Percentiles rank a stretch among this genome's conserved stretches.
These are phyloP conservation scores for Stentor coeruleus DNA, from an alignment of 73 alveolate species.

Conservation along the genomic window DNA sequence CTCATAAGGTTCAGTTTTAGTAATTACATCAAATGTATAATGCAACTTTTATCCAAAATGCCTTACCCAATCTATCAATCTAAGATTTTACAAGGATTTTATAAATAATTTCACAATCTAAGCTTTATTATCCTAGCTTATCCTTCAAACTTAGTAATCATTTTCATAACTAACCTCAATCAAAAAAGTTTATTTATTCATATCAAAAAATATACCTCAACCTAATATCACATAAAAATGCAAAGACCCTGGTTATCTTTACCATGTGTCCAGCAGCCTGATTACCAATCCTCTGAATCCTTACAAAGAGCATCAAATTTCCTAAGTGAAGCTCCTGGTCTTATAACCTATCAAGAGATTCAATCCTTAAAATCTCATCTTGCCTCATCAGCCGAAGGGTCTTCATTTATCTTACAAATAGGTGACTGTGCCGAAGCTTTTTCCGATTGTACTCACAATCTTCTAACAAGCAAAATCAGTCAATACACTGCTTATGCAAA, in stretches of 20 bases:
- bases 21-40: too few species aligned
- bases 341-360: background rate
- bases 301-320: background rate
- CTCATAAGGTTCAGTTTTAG: too few species aligned
- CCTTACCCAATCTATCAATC: too few species aligned
- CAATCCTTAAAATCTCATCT: background rate
- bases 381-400: background rate
- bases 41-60: too few species aligned
- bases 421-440: slow-evolving; percentile 58
- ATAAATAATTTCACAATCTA: too few species aligned
- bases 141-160: too few species aligned
- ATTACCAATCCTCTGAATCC: background rate
- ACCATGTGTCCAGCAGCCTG: background rate
- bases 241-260: background rate
- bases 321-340: background rate
- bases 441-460: slow-evolving; percentile 26
- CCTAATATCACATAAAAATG: background rate
- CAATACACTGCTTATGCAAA: background rate
- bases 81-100: too few species aligned
- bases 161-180: too few species aligned
- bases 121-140: too few species aligned
- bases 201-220: too few species aligned
- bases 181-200: too few species aligned
- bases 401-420: slow-evolving; percentile 6
- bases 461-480: slow-evolving; percentile 21